Evolutionary conservation across 768 basidiomycete species (phyloP), one percentile per base, ranked within the genome.

Genomic region (Omphalotus guepiniiformis): DNA sequence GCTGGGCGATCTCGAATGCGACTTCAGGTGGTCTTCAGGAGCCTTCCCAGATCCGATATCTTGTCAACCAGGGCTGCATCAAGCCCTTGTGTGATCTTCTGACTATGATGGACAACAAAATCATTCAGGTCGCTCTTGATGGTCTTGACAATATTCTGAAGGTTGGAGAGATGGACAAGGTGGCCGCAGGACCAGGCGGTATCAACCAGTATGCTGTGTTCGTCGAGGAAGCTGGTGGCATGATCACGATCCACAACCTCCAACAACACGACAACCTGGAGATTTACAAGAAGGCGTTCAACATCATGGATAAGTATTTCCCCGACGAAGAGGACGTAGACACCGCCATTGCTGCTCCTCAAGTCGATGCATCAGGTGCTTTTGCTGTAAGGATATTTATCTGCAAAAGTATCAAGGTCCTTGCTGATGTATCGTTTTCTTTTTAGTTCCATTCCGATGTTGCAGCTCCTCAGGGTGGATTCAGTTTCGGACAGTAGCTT

Each of bases 261-360:
- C 96, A 99, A 71, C 93, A 95, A 68, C 96, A 98, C 68, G 95
- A 99, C 73, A 99, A 99, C 71, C 69, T 97, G 69, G 95, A 98
- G 58, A 98, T 99, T 59, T 99, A 99, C 74, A 97, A 97, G 81
- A 98, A 99, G 74, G 95, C 94, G 34, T 99, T 93, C 78, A 92
- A 92, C 67, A 96, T 92, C 60, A 91, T 91, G 88, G 88, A 92
- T 72, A 94, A 94, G 63, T 96, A 95, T 74, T 96, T 95, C 87
- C 92, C 93, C 27, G 93, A 94, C 53, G 95, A 98, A 61, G 95
- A 97, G 63, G 95, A 94, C 39, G 77, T 89, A 42, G 92, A 92
- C 61, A 82, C 89, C 43, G 85, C 80, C 18, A 85, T 91, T 58
- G 78, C 73, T 42, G 84, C 83, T n/a, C 80, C 90, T 15, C 79